Evolutionary conservation across 345 rosid species (phyloP), one percentile per base, ranked within the genome.

Genomic region (Dovyalis caffra): DNA sequence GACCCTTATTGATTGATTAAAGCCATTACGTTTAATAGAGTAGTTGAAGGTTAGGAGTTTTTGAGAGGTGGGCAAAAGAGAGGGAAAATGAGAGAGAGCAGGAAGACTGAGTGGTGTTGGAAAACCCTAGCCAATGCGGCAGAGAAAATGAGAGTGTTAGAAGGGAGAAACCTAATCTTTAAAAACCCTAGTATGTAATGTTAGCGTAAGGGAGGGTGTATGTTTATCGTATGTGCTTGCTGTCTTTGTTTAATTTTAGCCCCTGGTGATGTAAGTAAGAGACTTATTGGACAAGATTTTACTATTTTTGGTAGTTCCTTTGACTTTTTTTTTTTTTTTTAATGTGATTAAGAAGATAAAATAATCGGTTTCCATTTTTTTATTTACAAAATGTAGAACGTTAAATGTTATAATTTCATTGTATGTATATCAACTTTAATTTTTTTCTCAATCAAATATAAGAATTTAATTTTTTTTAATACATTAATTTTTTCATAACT

Each of bases 81-180:
- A 53, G 33, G 6, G 10, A 26, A 60, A 62, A 53, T 6, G 9
- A 4, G 45, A 20, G 43, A 32, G 12, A 28, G 32, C 35, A 29
- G 5, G 62, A 66, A 18, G 10, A 4, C 64, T 21, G 23, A 15
- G 81, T 33, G 29, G 53, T 14, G 40, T 5, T 7, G 23, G 77
- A 72, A 85, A 87, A 89, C 82, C 87, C 90, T 86, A 87, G 74
- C 80, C 79, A 75, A 47, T 78, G 90, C 90, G 91, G 90, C 91
- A 82, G 88, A 73, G 3, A 20, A 20, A 47, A 11, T 1, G 18
- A n/a, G 31, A 40, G 32, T 2, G 25, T 32, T 2, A 10, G 56
- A 0, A 20, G 0, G 43, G 65, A 80, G 20, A 49, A 75, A 64
- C 85, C 73, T 77, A 64, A 83, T 83, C 85, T 14, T 82, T 85